phyloP scores from a whole-genome alignment of 345 rosid genomes.

The Rubroshorea leprosula region DNA sequence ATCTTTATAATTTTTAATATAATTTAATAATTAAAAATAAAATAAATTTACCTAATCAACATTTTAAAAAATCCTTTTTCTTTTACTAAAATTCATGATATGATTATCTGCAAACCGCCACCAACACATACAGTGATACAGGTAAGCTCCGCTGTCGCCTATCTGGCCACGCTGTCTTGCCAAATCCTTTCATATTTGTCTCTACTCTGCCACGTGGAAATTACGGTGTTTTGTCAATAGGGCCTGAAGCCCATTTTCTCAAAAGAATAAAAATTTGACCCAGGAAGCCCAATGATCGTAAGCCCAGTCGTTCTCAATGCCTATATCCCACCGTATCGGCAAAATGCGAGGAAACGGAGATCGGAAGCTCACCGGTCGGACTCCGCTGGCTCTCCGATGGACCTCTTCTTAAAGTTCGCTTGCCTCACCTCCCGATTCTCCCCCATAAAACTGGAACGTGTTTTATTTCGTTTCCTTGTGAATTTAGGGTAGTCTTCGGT shows the following conservation, averaged over 20 bases:
- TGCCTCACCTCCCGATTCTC: not conserved
- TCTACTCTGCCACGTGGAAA: not conserved
- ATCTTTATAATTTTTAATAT: no score
- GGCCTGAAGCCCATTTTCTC: not conserved
- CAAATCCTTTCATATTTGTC: no score
- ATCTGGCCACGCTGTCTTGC: no score
- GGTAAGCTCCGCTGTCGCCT: no score
- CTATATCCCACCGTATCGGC: not conserved
- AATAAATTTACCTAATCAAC: no score
- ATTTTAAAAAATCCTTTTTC: no score
- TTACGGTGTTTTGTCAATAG: not conserved
- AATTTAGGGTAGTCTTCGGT: not conserved
- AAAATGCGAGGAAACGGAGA: not conserved
- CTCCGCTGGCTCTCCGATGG: not conserved
- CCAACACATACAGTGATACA: no score
- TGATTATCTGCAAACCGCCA: no score
- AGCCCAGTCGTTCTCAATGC: not conserved
- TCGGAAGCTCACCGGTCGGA: not conserved
- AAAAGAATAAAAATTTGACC: not conserved
- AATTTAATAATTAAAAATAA: no score
- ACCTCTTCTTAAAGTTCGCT: not conserved
- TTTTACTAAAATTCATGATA: no score
- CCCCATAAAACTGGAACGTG: not conserved
- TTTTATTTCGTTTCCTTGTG: not conserved
- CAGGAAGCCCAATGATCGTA: not conserved